Base-by-base conservation (phyloP, 495 filamentous ascomycete genomes). In the Chaetomium fimeti region DNA sequence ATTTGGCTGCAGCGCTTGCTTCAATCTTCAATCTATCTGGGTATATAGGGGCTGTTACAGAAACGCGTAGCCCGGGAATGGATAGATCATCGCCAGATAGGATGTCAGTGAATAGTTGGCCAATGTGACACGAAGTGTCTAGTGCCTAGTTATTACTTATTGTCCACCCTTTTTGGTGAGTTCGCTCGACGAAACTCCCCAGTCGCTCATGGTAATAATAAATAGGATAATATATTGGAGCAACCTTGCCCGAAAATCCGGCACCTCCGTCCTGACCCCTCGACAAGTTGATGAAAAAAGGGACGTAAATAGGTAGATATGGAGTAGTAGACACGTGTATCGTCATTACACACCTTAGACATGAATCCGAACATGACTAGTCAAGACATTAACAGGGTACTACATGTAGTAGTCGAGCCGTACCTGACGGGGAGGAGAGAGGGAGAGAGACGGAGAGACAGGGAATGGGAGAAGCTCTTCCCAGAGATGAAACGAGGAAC, bases 401-500 rank as follows among this genome's bases (percentile, higher is more conserved):
- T 16, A 47, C 18, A 22, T n/a, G 43, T 47, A 2, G 43, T 47
- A 2, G 43, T 20, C n/a, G 43, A 20, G 43, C 43, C 43, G 43
- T 47, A 47, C 43, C 16, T 47, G 43, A n/a, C 43, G 40, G 40
- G 15, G 2, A 18, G 15, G 8, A 36, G 32, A 36, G 32, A 36
- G 13, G 5, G 40, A 40, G 2, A 18, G 15, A 43, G 8, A 36
- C 6, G 12, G 32, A 11, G 8, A 36, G 32, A 36, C 6, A 36
- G 13, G 5, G 40, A 40, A 7, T 9, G 18, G 11, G 18, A 45
- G 15, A 45, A 45, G 42, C 42, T n/a, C 40, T 2, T 13, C 18
- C 43, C 43, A n/a, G n/a, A 47, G 16, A n/a, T 47, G 43, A 47
- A 47, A 47, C 43, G 43, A 47, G 43, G 43, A 47, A 47, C 43